Base-by-base conservation (phyloP, 257 asterid species). In the Nemophila menziesii region DNA sequence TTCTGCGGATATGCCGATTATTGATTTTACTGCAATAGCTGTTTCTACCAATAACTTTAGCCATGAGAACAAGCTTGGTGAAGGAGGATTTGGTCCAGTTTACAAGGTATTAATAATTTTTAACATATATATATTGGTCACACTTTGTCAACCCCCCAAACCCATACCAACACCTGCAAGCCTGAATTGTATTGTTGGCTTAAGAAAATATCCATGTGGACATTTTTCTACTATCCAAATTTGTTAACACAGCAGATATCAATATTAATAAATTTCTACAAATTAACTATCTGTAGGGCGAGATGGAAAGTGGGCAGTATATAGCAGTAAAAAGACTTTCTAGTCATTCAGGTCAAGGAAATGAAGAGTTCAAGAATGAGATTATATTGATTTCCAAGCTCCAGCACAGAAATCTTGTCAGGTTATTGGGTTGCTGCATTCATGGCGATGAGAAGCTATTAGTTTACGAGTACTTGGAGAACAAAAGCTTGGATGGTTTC, bases 241-340 rank as follows among this genome's bases (percentile, higher is more conserved):
- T 29, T 29, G 36, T 29, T 29, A 13, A 9, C 9, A 29, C 12
- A 29, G 36, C 4, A 7, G 36, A 13, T 29, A 39, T 19, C 23
- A 17, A 17, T 15, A 11, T 33, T 7, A 33, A 24, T 17, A 20
- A 20, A 56, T 8, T 7, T 11, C 12, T 29, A 13, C 12, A 7
- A 29, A 33, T 16, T 13, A 18, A 23, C 14, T 13, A 12, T 19
- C 2, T 8, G 42, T 18, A 65, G 71, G 71, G 66, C 18, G 29
- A 16, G 11, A 49, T 65, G 1, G 22, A n/a, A 4, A 49, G 13
- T 33, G 64, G 72, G 21, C 9, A 7, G 47, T 59, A 65, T 23
- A 34, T 65, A 20, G 72, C 72, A 40, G 72, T 65, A 9, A 65
- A 65, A 21, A 60, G 72, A 33, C 63, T 60, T 36, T 60, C 72